A percentile compares a stretch with the other conserved stretches of the same genome.
Evolutionary conservation across 2,329 filamentous ascomycete genomes (phyloP).

Genomic region (Aschersonia sp.): DNA sequence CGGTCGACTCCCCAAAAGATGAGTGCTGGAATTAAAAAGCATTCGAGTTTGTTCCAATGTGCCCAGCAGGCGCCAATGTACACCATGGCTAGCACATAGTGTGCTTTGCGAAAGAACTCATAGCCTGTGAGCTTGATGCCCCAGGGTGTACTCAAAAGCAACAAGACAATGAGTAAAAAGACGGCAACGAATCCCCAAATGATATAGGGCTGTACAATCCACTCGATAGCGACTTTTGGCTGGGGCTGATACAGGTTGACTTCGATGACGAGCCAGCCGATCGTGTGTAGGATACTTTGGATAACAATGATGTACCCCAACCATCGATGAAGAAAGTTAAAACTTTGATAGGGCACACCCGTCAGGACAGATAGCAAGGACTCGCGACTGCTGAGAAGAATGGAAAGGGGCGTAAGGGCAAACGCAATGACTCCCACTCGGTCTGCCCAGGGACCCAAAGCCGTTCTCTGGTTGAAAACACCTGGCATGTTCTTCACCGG

Average conservation of each 20-base stretch:
- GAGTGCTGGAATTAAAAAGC: conserved; percentile 54
- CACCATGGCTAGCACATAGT: conserved; percentile 59
- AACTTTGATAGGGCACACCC: conserved; percentile 61
- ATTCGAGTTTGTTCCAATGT: conserved; percentile 55
- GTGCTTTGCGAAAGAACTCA: conserved; percentile 62
- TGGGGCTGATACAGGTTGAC: conserved; percentile 57
- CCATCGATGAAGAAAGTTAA: conserved; percentile 70
- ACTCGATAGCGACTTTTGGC: conserved; percentile 39
- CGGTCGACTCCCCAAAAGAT: conserved; percentile 53
- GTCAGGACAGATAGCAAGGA: conserved; percentile 56
- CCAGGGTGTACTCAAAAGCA: conserved; percentile 38
- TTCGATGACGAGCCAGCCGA: conserved; percentile 57
- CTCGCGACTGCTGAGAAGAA: conserved; percentile 55
- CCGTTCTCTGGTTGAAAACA: conserved; percentile 48
- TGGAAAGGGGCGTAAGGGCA: conserved; percentile 56
- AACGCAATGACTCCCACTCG: conserved; percentile 59
- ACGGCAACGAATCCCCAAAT: conserved; percentile 62
- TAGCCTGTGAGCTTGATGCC: conserved; percentile 56
- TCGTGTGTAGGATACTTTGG: conserved; percentile 54
- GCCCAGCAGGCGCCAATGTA: conserved; percentile 66
- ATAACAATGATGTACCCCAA: conserved; percentile 57
- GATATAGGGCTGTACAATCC: conserved; percentile 52
- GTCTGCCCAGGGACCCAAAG: conserved; percentile 54
- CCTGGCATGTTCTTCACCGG: conserved; percentile 43
- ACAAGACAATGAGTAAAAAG: conserved; percentile 45